Percentiles rank a stretch among this genome's conserved stretches.
These are phyloP conservation scores for Pseudozyma hubeiensis DNA, from an alignment of 1,284 basidiomycete species.

Conservation along the genomic window DNA sequence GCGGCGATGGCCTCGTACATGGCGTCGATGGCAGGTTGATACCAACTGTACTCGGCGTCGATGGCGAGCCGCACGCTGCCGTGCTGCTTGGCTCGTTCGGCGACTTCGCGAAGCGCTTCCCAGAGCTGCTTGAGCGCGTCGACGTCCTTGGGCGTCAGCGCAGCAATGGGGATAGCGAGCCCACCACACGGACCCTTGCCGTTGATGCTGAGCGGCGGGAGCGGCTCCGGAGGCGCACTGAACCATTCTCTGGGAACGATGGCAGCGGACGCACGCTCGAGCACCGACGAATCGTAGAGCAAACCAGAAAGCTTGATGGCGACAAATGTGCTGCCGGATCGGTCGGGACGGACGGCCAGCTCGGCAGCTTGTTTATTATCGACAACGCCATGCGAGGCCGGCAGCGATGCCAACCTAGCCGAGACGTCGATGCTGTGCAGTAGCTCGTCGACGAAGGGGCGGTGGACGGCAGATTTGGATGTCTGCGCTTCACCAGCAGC, in stretches of 20 bases:
- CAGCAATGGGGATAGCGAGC: conserved; percentile 55
- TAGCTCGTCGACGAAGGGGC: conserved; percentile 50
- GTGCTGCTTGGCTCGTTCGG: conserved; percentile 45
- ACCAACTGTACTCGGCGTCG: conserved; percentile 63
- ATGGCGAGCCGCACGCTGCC: conserved; percentile 58
- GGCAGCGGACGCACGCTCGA: conserved; percentile 57
- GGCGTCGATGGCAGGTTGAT: conserved; percentile 64
- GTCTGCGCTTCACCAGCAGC: conserved; percentile 71
- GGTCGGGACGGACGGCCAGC: conserved; percentile 37
- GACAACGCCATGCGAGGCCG: conserved; percentile 32
- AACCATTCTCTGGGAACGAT: conserved; percentile 60
- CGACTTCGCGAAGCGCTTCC: conserved; percentile 50
- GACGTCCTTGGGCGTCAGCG: conserved; percentile 47
- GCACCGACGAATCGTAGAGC: conserved; percentile 52
- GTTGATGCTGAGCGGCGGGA: conserved; percentile 50
- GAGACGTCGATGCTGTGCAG: conserved; percentile 55
- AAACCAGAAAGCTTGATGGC: conserved; percentile 65
- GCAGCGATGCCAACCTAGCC: conserved; percentile 38
- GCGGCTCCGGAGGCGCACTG: conserved; percentile 52
- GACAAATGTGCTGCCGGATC: conserved; percentile 56
- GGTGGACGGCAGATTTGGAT: conserved; percentile 34
- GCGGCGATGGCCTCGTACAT: conserved; percentile 60
- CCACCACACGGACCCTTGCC: conserved; percentile 52
- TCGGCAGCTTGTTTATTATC: conserved; percentile 31
- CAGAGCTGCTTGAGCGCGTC: conserved; percentile 56